Evolutionary conservation across 2,329 filamentous ascomycete genomes (phyloP), one percentile per base, ranked within the genome.

Genomic region (Stagonosporopsis chrysanthemi): DNA sequence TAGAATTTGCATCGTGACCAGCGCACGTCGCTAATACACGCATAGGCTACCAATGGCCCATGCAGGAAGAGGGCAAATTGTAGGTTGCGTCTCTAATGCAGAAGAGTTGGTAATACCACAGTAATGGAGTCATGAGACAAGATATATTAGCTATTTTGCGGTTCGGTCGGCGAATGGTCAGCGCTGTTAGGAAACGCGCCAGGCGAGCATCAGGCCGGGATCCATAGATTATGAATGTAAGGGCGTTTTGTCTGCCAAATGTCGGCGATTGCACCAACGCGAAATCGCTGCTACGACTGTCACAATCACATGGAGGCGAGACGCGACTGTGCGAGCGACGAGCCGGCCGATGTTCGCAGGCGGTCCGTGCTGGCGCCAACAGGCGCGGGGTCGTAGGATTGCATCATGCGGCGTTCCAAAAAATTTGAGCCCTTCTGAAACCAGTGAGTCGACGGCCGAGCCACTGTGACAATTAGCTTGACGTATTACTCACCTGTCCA

Each of bases 31-130:
- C 65, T 73, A 52, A 75, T 61, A 31, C 31, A 24, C 29, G 38
- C 33, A 9, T 62, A 76, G 74, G 74, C 55, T 77, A 77, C 65
- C 75, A 77, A 66, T 77, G 75, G 75, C 75, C 75, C 29, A 72
- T 77, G 71, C 62, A 68, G 47, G 68, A 72, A 60, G 50, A 65
- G 28, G 71, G 74, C 67, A 75, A 76, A 69, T 64, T 75, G 63
- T 76, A 69, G 49, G 63, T 11, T 56, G 42, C 33, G 39, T 40
- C 29, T 54, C 54, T 48, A n/a, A 36, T 36, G 49, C n/a, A 49
- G 28, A 61, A 62, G 62, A 64, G 54, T 63, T 63, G 60, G 39
- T 50, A 46, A 48, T 50, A 60, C 47, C 54, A 57, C 48, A 44
- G 36, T 58, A 58, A 58, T 63, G 62, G 60, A 58, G 56, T 60